Base-by-base conservation (phyloP, 2,329 filamentous ascomycete species). In the Sodiomyces alkalinus region DNA sequence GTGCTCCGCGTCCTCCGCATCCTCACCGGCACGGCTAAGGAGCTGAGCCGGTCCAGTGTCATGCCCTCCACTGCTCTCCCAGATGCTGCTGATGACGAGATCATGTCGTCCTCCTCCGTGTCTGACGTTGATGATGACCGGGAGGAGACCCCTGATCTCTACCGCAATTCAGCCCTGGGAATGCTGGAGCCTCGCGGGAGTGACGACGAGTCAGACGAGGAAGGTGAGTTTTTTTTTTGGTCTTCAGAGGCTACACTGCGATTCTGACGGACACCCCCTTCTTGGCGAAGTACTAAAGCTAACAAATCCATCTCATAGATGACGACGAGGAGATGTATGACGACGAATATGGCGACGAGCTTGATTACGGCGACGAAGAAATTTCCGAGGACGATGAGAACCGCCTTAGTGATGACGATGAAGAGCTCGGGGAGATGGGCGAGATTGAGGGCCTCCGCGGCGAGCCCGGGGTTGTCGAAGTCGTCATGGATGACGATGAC, bases 121-220 rank as follows among this genome's bases (percentile, higher is more conserved):
- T 94, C 87, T 8, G 86, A 93, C 37, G 61, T 85, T 28, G 80
- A 86, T 22, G 80, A 86, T 35, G 77, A 82, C 31, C 76, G 85
- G 24, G 85, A 93, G 51, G 90, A 96, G 49, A 98, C 92, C 5
- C 90, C 92, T 17, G 90, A 98, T 54, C 66, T 98, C 13, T 96
- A 94, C 58, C 80, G 92, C 29, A 93, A 96, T 51, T 96, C 90
- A 2, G 83, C 92, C 2, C 62, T 98, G 14, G 87, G 90, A 27
- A 92, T 96, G 74, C 75, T 94, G 29, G 90, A 96, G 49, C 77
- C 80, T 39, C 72, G 76, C 27, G 72, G 79, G 33, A 78, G 85
- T 34, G 77, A 81, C 35, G 82, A 87, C 37, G 85, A 82, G 27
- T 83, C 80, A 19, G 80, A 82, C 18, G 75, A 74, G 11, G 77